These are phyloP conservation scores for Dictyostelium purpureum DNA, from an alignment of 78 protist species.

Conservation along the genomic window DNA sequence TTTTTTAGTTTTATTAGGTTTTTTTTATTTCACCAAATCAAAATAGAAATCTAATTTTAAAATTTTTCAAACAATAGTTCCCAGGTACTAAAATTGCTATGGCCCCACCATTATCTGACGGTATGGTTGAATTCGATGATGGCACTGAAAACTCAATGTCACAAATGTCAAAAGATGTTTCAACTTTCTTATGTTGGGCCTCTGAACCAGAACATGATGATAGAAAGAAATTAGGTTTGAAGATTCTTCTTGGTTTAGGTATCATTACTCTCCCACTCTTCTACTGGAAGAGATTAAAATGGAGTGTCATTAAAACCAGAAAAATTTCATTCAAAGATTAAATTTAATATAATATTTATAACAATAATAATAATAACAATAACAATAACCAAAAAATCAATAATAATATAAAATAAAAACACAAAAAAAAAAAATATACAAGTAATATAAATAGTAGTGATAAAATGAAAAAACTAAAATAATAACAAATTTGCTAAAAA, in stretches of 20 bases:
- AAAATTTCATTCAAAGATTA: constrained; percentile 74
- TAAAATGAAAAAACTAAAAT: no score
- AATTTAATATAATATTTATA: not conserved
- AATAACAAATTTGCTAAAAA: no score
- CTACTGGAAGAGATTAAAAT: constrained; percentile 82
- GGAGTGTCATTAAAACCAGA: constrained; percentile 71
- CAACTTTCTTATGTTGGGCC: constrained; percentile 92
- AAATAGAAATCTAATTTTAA: not conserved
- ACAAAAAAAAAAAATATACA: not conserved
- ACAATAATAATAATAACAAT: constrained; percentile 13
- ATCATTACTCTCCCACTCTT: constrained; percentile 73
- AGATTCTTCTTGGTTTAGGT: constrained; percentile 44
- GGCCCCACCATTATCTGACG: constrained; percentile 91
- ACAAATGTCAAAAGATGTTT: constrained; percentile 97
- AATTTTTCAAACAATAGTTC: constrained; percentile 74
- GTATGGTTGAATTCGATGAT: constrained; percentile 92
- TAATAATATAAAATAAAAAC: not conserved
- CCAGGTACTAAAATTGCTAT: constrained; percentile 92
- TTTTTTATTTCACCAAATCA: not conserved
- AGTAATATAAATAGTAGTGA: no score
- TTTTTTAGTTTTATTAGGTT: not conserved
- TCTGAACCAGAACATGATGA: constrained; percentile 93
- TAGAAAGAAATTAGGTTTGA: constrained; percentile 86
- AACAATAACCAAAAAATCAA: not conserved
- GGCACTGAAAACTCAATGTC: constrained; percentile 92